Evolutionary conservation across 1,284 basidiomycete species (phyloP), one percentile per base, ranked within the genome.

Genomic region (Apiotrichum domesticum): DNA sequence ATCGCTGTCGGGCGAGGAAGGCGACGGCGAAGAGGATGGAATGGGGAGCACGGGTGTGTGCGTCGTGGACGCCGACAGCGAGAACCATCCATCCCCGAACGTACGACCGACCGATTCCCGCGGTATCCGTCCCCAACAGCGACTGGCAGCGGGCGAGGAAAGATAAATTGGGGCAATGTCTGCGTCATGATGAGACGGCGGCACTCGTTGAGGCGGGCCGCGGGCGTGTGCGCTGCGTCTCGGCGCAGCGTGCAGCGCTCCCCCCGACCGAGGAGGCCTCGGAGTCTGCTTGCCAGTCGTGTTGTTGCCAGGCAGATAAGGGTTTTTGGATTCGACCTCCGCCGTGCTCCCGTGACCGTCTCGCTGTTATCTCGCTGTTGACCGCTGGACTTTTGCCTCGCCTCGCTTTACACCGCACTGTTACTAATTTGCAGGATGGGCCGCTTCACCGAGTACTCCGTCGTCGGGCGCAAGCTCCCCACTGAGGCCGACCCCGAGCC

Each of bases 401-500:
- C 21, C 15, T 45, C 8, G 10, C 6, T 9, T 29, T 32, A 15
- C 43, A 29, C 42, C 42, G 21, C 21, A 29, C 35, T 11, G n/a
- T 39, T 37, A 13, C 47, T 50, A n/a, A 44, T 34, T 54, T 32
- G 39, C 58, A 72, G 68, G 67, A 80, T 80, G 79, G 76, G 72
- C 66, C 78, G 78, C 67, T 78, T 80, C 78, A 78, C 75, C 70
- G 95, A 98, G 85, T 98, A 84, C 83, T 91, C 96, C 81, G 90
- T 98, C 79, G 89, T 98, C 68, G 96, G 96, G 67, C 91, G 95
- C 76, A 93, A 95, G 79, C 82, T 98, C 73, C 95, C 95, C 73
- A 94, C 93, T 58, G 91, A 94, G 82, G 78, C 84, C 66, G 90
- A 97, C 69, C 90, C 91, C 58, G 88, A 84, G 65, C 95, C 95